phyloP scores from a whole-genome alignment of 345 rosid species.

The Noccaea bulbosa region DNA sequence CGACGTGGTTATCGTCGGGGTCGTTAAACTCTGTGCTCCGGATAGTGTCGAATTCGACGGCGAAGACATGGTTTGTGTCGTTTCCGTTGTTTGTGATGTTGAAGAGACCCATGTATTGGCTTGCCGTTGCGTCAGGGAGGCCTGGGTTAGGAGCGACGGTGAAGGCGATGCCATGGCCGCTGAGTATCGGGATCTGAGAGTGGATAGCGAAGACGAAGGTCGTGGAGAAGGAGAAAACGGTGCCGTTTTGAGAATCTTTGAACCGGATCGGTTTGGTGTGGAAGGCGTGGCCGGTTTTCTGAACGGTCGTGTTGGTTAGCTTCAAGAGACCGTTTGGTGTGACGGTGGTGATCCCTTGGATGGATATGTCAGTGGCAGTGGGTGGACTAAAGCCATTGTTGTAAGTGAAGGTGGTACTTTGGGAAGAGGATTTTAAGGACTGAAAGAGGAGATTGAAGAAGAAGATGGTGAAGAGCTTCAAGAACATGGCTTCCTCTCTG shows the following conservation, averaged over 20 bases:
- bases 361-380: slow-evolving; percentile 42
- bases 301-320: slow-evolving; percentile 60
- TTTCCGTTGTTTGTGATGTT: slow-evolving; percentile 64
- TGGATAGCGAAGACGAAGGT: slow-evolving; percentile 71
- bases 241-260: slow-evolving; percentile 54
- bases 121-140: slow-evolving; percentile 52
- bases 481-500: slow-evolving; percentile 42
- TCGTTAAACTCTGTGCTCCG: slow-evolving; percentile 76
- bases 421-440: slow-evolving; percentile 16
- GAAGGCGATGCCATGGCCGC: slow-evolving; percentile 94
- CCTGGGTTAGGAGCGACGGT: slow-evolving; percentile 54
- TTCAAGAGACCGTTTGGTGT: slow-evolving; percentile 59
- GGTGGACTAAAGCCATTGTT: slow-evolving; percentile 29
- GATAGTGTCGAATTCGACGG: slow-evolving; percentile 85
- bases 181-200: slow-evolving; percentile 67
- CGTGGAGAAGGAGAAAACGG: slow-evolving; percentile 73
- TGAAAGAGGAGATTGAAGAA: slow-evolving; percentile 21
- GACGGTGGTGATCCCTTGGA: slow-evolving; percentile 61
- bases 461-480: slow-evolving; percentile 30
- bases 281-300: slow-evolving; percentile 77
- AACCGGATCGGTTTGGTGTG: slow-evolving; percentile 58
- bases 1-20: slow-evolving; percentile 78
- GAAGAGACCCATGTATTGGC: slow-evolving; percentile 79
- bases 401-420: not conserved
- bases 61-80: slow-evolving; percentile 59